Evolutionary conservation across 129 eudicot species (phyloP), one percentile per base, ranked within the genome.

Genomic region (Flaveria linearis): DNA sequence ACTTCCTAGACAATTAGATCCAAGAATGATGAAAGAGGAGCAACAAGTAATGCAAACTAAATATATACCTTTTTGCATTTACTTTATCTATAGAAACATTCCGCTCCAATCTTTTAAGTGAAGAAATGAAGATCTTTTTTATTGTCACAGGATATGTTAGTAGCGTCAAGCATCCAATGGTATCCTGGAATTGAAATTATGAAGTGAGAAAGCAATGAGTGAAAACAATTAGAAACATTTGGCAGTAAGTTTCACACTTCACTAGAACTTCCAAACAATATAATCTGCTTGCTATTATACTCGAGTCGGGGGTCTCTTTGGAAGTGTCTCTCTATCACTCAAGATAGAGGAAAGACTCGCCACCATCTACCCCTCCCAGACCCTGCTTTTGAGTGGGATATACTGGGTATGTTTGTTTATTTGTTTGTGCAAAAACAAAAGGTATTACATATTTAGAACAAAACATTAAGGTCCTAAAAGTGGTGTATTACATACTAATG

Each of bases 111-210:
- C 88, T 91, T 85, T 87, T 76, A 36, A 95, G 90, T n/a, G 87
- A 86, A 3, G 89, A 79, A 74, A 80, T 66, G 61, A 91, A 84
- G 20, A 95, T 79, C 47, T 73, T 73, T 62, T 84, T 84, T 22
- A 82, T 82, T 45, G 84, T 63, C 1, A 85, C 84, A 70, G 97
- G 77, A 69, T 95, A 96, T n/a, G 91, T 71, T 47, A 94, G 80
- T 14, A 86, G 84, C 63, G 86, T 86, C 86, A 94, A 71, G 87
- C 96, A 89, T 47, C 73, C 71, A 74, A 94, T 86, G 61, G 97
- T 87, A 72, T 86, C 91, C 99, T 94, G 88, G 33, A 36, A 73
- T 72, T 7, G 68, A 68, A 72, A 33, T 36, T 36, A 73, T 22
- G 56, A 45, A 79, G 61, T 74, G 39, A 81, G 36, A 43, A 73